phyloP scores from a whole-genome alignment of 495 filamentous ascomycete genomes.

The Ramalina intermedia region DNA sequence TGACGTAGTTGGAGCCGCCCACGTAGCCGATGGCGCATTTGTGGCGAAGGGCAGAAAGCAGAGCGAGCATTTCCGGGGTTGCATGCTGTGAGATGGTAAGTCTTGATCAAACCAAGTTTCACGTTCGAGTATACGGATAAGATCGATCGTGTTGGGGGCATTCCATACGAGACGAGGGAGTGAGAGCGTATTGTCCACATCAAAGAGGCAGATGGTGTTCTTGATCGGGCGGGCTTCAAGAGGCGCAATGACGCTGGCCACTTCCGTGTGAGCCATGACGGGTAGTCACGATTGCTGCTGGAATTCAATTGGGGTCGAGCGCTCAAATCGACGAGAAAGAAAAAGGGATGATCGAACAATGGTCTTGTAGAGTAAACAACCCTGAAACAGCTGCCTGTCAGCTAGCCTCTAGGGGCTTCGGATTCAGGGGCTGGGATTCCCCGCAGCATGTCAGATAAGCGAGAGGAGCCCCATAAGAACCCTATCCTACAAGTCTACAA shows the following conservation, averaged over 20 bases:
- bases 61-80: slow-evolving; percentile 64
- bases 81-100: slow-evolving; percentile 33
- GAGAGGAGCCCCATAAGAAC: too few species aligned
- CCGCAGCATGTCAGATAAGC: too few species aligned
- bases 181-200: slow-evolving; percentile 83
- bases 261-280: slow-evolving; percentile 27
- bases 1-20: slow-evolving; percentile 71
- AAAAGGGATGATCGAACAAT: too few species aligned
- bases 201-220: slow-evolving; percentile 84
- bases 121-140: too few species aligned
- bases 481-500: too few species aligned
- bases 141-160: background rate
- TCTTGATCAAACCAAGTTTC: background rate
- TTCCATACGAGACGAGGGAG: slow-evolving; percentile 52
- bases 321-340: too few species aligned
- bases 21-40: slow-evolving; percentile 88
- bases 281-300: background rate
- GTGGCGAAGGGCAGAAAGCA: slow-evolving; percentile 67
- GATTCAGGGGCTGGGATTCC: too few species aligned
- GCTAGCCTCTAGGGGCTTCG: too few species aligned
- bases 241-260: slow-evolving; percentile 49
- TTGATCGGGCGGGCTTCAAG: slow-evolving; percentile 68
- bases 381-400: too few species aligned
- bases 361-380: too few species aligned
- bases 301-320: background rate